Conservation (phyloP, 1,139 yeast genomes). For the Blastobotrys petasosporus region DNA sequence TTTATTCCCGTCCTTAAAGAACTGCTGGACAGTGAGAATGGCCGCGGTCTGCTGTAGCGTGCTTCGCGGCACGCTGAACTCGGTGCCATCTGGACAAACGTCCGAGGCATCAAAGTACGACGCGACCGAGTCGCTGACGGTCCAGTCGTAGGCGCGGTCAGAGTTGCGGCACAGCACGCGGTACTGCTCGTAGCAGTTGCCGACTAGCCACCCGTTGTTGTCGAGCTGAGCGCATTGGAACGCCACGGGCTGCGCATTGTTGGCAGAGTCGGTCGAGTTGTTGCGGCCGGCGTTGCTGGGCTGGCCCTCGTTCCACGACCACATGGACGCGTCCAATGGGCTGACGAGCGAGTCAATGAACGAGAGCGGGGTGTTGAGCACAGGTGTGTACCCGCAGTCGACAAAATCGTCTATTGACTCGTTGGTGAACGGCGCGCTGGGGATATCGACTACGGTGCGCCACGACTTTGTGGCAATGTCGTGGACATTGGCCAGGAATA, state of each 20-base stretch:
- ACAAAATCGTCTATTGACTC: slow-evolving; percentile 36
- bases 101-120: slow-evolving; percentile 50
- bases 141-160: slow-evolving; percentile 41
- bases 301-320: slow-evolving; percentile 68
- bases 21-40: slow-evolving; percentile 26
- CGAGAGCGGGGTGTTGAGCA: slow-evolving; percentile 40
- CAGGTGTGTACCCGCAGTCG: slow-evolving; percentile 55
- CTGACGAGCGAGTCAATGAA: slow-evolving; percentile 25
- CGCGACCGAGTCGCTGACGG: slow-evolving; percentile 32
- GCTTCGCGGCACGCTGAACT: slow-evolving; percentile 53
- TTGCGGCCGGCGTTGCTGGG: slow-evolving; percentile 35
- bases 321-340: slow-evolving; percentile 40
- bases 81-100: slow-evolving; percentile 47
- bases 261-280: slow-evolving; percentile 11
- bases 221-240: slow-evolving; percentile 56
- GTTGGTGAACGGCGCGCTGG: slow-evolving; percentile 25
- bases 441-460: slow-evolving; percentile 13
- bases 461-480: slow-evolving; percentile 11
- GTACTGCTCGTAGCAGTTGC: slow-evolving; percentile 54
- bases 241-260: slow-evolving; percentile 36
- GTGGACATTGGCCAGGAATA: slow-evolving; percentile 5
- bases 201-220: slow-evolving; percentile 49
- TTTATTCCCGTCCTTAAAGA: neutral
- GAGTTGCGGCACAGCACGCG: slow-evolving; percentile 52
- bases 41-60: slow-evolving; percentile 42